Evolutionary conservation across 2,329 filamentous ascomycete species (phyloP), one percentile per base, ranked within the genome.

Genomic region (Sporothrix phasma): DNA sequence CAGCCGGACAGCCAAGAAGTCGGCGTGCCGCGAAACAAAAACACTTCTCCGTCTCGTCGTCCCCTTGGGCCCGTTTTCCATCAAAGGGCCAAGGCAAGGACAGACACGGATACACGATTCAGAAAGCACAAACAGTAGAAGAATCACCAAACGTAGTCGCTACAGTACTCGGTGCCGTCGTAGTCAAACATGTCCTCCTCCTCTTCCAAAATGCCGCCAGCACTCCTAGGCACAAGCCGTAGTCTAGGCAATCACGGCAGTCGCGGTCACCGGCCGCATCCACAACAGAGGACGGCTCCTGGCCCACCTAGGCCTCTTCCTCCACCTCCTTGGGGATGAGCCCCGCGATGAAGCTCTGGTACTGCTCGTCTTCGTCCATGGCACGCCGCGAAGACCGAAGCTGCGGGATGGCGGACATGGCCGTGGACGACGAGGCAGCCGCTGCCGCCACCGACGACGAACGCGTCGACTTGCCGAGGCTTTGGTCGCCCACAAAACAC

Each of bases 281-380:
- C 26, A 39, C 31, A 24, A 19, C 41, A 43, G 41, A n/a, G 31
- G 15, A 19, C 22, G 22, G n/a, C 37, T 58, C 13, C 17, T 43
- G 56, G 22, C 31, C 49, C 13, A 31, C 39, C n/a, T 43, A 59
- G 39, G 56, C 61, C 10, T 53, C 46, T 43, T 69, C 69, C 53
- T 68, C 69, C 47, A 61, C 62, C 62, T 73, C 70, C 68, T 70
- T 71, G 53, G 72, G 73, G 54, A 72, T 76, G 47, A 79, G 69
- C 49, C 72, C 71, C 31, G 73, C 66, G 46, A 81, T 79, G 49
- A 80, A 80, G 62, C 66, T 74, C 68, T 79, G 76, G 68, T 81
- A 81, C 66, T 77, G 74, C 64, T 79, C 77, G 45, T 80, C 78
- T 29, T 77, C 76, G 3, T 74, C 74, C 60, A 73, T 64, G 6